Evolutionary conservation across 2,329 filamentous ascomycete genomes (phyloP), one percentile per base, ranked within the genome.

Genomic region (Myriosclerotinia curreyana): DNA sequence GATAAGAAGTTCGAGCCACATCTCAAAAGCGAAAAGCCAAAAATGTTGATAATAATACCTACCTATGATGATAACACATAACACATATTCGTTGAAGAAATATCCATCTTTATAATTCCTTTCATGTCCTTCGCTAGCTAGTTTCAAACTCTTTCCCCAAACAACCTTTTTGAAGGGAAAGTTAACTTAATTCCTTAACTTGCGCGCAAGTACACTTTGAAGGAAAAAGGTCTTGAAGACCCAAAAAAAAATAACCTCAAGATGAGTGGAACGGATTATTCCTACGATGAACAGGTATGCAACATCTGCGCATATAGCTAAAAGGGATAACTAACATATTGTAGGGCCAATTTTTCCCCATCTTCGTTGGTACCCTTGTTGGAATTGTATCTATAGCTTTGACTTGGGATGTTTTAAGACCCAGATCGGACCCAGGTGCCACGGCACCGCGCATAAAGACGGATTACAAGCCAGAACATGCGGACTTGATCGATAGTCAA

Each of bases 291-390:
- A 76, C 87, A 95, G 86, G 89, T 89, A 76, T 69, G 77, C 25
- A 55, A 25, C 46, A 22, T 44, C 22, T 51, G 54, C 44, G 60
- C 44, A 61, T 22, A 50, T 12, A 7, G 36, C 34, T 9, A 12
- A 12, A 49, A 53, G 46, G 3, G 36, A 34, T 55, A 60, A 44
- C 68, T 72, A 67, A 71, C 49, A 34, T 40, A 14, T 59, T 40
- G 44, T 66, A 95, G 86, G 93, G 92, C 73, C 91, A 97, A 85
- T 97, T 97, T 82, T 99, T 97, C 83, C 95, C 96, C 71, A 96
- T 96, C 85, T 99, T 99, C 82, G 89, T 98, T 79, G 87, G 97
- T 75, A 97, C 93, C 51, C 83, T 98, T 74, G 87, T 89, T 68
- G 87, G 88, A 74, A 86, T 99, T 70, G 84, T 97, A 78, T 97